Evolutionary conservation across 176 grass and related monocot species (phyloP).

Genomic region (Eragrostis nindensis): DNA sequence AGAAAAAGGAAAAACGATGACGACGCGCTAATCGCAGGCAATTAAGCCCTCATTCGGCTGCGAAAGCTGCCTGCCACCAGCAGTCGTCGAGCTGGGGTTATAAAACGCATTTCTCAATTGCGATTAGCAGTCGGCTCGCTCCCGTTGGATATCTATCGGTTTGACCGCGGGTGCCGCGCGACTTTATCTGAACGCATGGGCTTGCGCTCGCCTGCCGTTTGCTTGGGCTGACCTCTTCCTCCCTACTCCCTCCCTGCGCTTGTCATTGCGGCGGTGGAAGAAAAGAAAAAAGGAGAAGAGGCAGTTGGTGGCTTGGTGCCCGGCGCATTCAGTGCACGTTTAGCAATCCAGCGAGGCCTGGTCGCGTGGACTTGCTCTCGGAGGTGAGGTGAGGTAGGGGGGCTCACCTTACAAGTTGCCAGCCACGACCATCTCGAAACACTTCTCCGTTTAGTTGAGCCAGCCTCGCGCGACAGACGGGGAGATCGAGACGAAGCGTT

Average conservation of each 20-base stretch:
- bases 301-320: neutral
- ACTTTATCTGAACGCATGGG: slow-evolving; percentile 2
- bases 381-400: too few species aligned
- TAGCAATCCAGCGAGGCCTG: slow-evolving; percentile 8
- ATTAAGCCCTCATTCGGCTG: neutral
- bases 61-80: slow-evolving; percentile 14
- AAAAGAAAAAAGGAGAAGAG: neutral
- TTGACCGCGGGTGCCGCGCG: slow-evolving; percentile 9
- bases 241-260: too few species aligned
- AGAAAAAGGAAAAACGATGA: neutral
- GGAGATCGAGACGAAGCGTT: too few species aligned
- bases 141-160: neutral
- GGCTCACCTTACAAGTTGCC: neutral
- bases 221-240: slow-evolving; percentile 45
- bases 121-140: neutral
- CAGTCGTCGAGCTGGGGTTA: neutral
- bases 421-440: neutral
- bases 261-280: too few species aligned
- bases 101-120: neutral
- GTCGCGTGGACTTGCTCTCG: neutral
- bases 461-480: too few species aligned
- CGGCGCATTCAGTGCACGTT: neutral
- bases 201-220: neutral
- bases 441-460: neutral
- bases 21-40: too few species aligned